phyloP scores from a whole-genome alignment of 1,139 yeast species.

The Suhomyces bolitotheri region DNA sequence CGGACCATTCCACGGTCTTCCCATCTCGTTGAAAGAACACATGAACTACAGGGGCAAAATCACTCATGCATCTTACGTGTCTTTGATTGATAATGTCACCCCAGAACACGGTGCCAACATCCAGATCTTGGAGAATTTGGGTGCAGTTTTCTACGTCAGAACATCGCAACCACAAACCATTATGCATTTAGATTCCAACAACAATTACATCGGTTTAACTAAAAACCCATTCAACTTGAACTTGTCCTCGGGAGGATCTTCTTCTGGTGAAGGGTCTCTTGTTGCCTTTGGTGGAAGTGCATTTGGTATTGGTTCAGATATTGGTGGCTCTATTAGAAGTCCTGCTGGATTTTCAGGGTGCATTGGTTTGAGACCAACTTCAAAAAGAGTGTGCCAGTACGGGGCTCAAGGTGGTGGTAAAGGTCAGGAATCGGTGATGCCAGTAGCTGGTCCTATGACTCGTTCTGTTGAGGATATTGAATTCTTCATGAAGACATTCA shows the following conservation, averaged over 20 bases:
- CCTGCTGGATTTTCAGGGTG: slow-evolving; percentile 75
- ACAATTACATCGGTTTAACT: slow-evolving; percentile 41
- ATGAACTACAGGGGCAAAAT: slow-evolving; percentile 56
- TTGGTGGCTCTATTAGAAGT: slow-evolving; percentile 76
- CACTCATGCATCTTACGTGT: slow-evolving; percentile 66
- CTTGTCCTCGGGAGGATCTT: slow-evolving; percentile 60
- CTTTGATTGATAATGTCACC: slow-evolving; percentile 51
- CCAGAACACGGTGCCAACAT: slow-evolving; percentile 51
- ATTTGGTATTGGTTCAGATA: slow-evolving; percentile 73
- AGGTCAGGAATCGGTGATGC: slow-evolving; percentile 59
- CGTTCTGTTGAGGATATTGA: slow-evolving; percentile 64
- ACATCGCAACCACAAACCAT: slow-evolving; percentile 50
- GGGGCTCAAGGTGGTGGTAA: slow-evolving; percentile 57
- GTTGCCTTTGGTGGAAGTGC: slow-evolving; percentile 65
- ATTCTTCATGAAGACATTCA: slow-evolving; percentile 56
- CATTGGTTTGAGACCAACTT: slow-evolving; percentile 68
- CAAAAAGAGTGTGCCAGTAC: slow-evolving; percentile 54
- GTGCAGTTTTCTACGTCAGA: slow-evolving; percentile 61
- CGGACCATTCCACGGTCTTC: slow-evolving; percentile 80
- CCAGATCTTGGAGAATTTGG: slow-evolving; percentile 56
- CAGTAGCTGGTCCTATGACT: slow-evolving; percentile 65
- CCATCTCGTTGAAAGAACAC: slow-evolving; percentile 77
- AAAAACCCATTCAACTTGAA: slow-evolving; percentile 42
- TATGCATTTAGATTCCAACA: slow-evolving; percentile 49
- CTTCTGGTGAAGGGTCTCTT: slow-evolving; percentile 77